phyloP scores from a whole-genome alignment of 1,139 yeast genomes.

The Suhomyces terraborum region DNA sequence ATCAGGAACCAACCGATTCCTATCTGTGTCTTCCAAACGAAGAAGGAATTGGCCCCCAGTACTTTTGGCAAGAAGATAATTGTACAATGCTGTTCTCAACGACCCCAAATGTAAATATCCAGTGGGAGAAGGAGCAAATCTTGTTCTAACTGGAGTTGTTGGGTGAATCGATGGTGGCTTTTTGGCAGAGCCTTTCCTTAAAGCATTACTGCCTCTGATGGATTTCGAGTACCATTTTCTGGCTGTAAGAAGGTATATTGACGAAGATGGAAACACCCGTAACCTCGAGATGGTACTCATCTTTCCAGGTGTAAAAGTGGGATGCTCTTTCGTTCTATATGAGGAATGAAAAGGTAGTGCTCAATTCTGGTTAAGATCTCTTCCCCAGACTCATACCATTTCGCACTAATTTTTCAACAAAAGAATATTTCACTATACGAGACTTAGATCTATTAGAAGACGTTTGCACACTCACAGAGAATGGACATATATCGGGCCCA shows the following conservation, averaged over 20 bases:
- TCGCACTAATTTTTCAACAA: constrained; percentile 7
- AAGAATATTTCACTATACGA: neutral
- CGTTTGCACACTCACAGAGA: neutral
- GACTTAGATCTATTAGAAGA: too few relatives aligned
- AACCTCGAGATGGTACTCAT: too few relatives aligned
- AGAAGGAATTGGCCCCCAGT: constrained; percentile 81
- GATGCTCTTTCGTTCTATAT: too few relatives aligned
- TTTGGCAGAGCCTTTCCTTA: constrained; percentile 4
- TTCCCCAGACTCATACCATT: constrained; percentile 1
- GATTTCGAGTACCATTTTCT: constrained; percentile 8
- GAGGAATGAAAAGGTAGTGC: too few relatives aligned
- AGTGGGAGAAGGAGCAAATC: constrained; percentile 99
- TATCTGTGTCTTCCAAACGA: constrained; percentile 92
- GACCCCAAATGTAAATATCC: constrained; percentile 93
- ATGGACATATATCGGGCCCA: constrained; percentile 2
- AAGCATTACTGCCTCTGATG: constrained; percentile 4
- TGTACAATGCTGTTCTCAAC: constrained; percentile 87
- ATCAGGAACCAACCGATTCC: constrained; percentile 68
- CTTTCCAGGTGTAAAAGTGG: too few relatives aligned
- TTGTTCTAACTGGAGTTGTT: constrained; percentile 67
- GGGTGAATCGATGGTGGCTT: constrained; percentile 38
- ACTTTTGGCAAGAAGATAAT: constrained; percentile 74
- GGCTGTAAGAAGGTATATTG: too few relatives aligned
- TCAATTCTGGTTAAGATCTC: too few relatives aligned
- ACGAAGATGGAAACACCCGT: too few relatives aligned